phyloP scores from a whole-genome alignment of 805 yeast species.

The Yamadazyma endophytica region DNA sequence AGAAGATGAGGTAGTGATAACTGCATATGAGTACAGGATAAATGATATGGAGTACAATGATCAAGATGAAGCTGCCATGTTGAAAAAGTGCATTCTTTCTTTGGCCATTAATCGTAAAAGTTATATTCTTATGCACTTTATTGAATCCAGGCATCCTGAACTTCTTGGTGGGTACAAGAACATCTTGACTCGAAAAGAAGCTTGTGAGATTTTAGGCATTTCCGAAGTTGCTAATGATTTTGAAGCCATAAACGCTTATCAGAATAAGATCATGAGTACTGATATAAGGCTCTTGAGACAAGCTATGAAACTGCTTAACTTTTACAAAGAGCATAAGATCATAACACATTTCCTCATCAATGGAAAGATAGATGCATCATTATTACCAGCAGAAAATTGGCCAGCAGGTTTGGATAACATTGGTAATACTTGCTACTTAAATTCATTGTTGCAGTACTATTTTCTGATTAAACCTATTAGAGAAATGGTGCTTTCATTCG shows the following conservation, averaged over 20 bases:
- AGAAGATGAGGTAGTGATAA: conserved; percentile 61
- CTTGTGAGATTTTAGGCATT: conserved; percentile 47
- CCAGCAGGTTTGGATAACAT: conserved; percentile 93
- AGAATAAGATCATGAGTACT: conserved; percentile 19
- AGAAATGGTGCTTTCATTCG: conserved; percentile 56
- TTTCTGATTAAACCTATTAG: conserved; percentile 83
- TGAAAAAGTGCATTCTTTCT: conserved; percentile 56
- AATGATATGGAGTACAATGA: conserved; percentile 42
- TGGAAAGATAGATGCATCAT: conserved; percentile 56
- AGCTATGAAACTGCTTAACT: conserved; percentile 55
- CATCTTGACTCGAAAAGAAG: conserved; percentile 19
- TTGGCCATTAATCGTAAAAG: conserved; percentile 59
- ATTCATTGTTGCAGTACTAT: conserved; percentile 85
- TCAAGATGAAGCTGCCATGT: conserved; percentile 26
- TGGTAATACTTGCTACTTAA: conserved; percentile 93
- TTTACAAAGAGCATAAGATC: conserved; percentile 49
- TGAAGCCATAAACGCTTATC: conserved; percentile 47
- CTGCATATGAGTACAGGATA: conserved; percentile 65
- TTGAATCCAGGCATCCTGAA: conserved; percentile 42
- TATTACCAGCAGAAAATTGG: conserved; percentile 61
- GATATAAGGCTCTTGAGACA: conserved; percentile 55
- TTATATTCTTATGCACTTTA: conserved; percentile 50
- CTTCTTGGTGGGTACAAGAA: conserved; percentile 8
- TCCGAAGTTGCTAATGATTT: conserved; percentile 53
- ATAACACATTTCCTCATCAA: conserved; percentile 53